Percentiles rank a stretch among this genome's conserved stretches.
Conservation (phyloP, 192 early-diverging fungal genomes). For the Dispira simplex region DNA sequence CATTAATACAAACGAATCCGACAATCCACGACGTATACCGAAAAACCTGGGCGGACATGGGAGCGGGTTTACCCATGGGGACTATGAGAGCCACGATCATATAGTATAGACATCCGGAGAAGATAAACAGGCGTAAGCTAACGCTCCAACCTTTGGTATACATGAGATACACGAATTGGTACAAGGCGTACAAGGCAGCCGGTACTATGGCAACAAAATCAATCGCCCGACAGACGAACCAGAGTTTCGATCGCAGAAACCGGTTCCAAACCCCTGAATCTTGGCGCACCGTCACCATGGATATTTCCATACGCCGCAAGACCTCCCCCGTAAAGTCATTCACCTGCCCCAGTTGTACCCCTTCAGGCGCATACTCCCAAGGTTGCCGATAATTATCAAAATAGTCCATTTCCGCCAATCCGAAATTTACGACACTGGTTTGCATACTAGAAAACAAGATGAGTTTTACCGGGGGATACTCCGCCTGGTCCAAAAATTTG, state of each 20-base stretch:
- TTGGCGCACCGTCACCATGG: neutral
- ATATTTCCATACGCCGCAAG: neutral
- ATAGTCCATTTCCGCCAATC: slow-evolving; percentile 1
- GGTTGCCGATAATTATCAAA: neutral
- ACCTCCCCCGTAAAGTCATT: neutral
- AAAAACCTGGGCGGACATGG: neutral
- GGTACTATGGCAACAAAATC: slow-evolving; percentile 3
- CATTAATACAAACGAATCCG: neutral
- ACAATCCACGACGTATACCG: slow-evolving; percentile 1
- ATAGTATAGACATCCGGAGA: neutral
- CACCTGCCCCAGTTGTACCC: neutral
- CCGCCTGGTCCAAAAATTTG: neutral
- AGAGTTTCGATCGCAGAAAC: neutral
- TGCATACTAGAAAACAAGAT: neutral
- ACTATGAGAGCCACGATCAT: slow-evolving; percentile 2
- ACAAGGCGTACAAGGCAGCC: slow-evolving; percentile 4
- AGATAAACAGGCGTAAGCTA: slow-evolving; percentile 4
- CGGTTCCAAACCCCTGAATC: slow-evolving; percentile 6
- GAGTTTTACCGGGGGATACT: neutral
- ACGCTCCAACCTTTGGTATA: neutral
- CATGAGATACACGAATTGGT: neutral
- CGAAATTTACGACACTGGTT: neutral
- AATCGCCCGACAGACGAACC: neutral
- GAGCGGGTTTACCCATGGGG: neutral
- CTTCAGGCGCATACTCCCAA: slow-evolving; percentile 8